These are phyloP conservation scores for Penicillium pancosmium DNA, from an alignment of 495 filamentous ascomycete genomes.

Conservation along the genomic window DNA sequence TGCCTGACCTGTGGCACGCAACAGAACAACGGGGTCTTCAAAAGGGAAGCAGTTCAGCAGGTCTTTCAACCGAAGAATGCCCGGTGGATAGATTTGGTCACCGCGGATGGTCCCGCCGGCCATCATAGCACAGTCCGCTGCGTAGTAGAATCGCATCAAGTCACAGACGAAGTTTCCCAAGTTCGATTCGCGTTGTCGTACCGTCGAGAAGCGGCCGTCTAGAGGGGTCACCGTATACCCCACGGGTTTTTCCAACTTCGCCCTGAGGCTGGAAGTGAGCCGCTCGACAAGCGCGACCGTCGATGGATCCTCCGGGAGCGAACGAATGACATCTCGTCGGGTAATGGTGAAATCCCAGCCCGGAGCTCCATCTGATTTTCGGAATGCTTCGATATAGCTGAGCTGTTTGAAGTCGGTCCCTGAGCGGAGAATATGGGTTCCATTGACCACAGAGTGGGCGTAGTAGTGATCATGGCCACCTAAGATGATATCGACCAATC, in stretches of 20 bases:
- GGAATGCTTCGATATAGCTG: constrained; percentile 78
- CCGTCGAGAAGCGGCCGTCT: constrained; percentile 83
- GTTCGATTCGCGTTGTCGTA: constrained; percentile 76
- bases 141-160: constrained; percentile 81
- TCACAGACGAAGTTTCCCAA: constrained; percentile 89
- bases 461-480: constrained; percentile 94
- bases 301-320: constrained; percentile 62
- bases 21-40: constrained; percentile 83
- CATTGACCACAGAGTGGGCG: constrained; percentile 71
- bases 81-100: constrained; percentile 84
- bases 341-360: constrained; percentile 79
- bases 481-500: constrained; percentile 78
- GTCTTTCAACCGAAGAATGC: constrained; percentile 74
- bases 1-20: constrained; percentile 66
- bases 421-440: constrained; percentile 77
- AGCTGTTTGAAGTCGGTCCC: constrained; percentile 90
- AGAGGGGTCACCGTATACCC: constrained; percentile 79
- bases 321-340: constrained; percentile 68
- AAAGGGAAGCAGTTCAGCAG: constrained; percentile 85
- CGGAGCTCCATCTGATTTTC: constrained; percentile 38
- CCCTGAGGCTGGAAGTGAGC: constrained; percentile 68
- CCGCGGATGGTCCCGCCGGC: constrained; percentile 87
- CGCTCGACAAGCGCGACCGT: constrained; percentile 62
- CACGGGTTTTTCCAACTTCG: constrained; percentile 79
- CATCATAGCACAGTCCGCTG: constrained; percentile 80